Evolutionary conservation across 176 grass and related monocot species (phyloP).

Genomic region (Echinochloa phyllopogon): DNA sequence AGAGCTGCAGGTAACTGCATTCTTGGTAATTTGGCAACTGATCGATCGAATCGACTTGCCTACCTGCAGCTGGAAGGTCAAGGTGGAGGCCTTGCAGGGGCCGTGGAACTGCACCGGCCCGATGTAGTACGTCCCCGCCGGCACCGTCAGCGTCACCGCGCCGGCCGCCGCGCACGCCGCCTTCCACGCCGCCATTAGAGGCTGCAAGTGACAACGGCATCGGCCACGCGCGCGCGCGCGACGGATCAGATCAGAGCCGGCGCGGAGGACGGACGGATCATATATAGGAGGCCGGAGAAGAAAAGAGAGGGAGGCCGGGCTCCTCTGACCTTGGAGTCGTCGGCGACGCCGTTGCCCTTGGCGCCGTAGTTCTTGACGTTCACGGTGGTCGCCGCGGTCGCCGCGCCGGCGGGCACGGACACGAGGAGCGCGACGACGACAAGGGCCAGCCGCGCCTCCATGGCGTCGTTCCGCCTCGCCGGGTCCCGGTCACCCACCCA

Average conservation of each 20-base stretch:
- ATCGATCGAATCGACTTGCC: conserved; percentile 30
- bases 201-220: neutral
- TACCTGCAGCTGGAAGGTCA: conserved; percentile 61
- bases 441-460: conserved; percentile 33
- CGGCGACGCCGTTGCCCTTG: conserved; percentile 41
- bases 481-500: neutral
- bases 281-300: neutral
- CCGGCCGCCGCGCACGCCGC: conserved; percentile 49
- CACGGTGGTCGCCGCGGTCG: neutral
- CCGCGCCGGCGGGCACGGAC: neutral
- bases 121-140: conserved; percentile 48
- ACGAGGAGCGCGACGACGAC: neutral
- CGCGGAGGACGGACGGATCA: too few relatives aligned
- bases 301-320: too few relatives aligned
- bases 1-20: too few relatives aligned
- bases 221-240: too few relatives aligned
- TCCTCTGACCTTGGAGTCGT: conserved; percentile 50
- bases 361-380: conserved; percentile 55
- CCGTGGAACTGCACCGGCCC: conserved; percentile 57
- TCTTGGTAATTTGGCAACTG: neutral
- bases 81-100: conserved; percentile 50
- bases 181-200: conserved; percentile 57
- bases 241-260: too few relatives aligned
- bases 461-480: neutral
- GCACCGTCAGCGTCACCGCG: conserved; percentile 45